Base-by-base conservation (phyloP, 1,284 basidiomycete genomes). In the Ceraceosorus guamensis region DNA sequence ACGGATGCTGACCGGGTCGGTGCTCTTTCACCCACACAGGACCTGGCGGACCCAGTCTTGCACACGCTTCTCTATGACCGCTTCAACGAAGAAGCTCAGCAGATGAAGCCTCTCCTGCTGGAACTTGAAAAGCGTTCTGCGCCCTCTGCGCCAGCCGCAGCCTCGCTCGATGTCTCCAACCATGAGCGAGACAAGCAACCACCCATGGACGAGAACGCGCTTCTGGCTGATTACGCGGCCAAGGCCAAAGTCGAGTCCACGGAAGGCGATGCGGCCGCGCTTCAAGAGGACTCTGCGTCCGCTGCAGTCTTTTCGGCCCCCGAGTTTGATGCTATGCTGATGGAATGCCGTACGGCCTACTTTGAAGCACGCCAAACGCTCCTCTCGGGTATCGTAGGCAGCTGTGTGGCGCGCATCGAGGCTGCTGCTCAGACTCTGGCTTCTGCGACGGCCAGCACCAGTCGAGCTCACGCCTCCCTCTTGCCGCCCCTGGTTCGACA, bases 321-420 rank as follows among this genome's bases (percentile, higher is more conserved):
- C 39, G 68, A 70, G 41, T 68, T 63, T 43, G 54, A 58, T 8
- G 60, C 67, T 2, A 43, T 67, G 32, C 58, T 70, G 5, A 53
- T 59, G n/a, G 68, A 70, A 43, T 67, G 63, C 47, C 55, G 56
- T 6, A 30, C 46, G 2, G 63, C 68, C n/a, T 70, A 64, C 55
- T 67, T 62, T 34, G 55, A 65, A 31, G 46, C 57, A 16, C 60
- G 68, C 6, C 47, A 59, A n/a, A 56, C 60, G 6, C 46, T 63
- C 14, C 56, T 68, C 8, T 48, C 54, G 5, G 59, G 60, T 14
- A 32, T 63, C 13, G 53, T 70, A 5, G 10, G 50, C 41, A 51
- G 57, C 30, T 44, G 48, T 44, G 39, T 70, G 30, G 46, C 57
- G 45, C 57, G 61, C 7, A 58, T 65, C 14, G 67, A 69, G 31